Conservation (phyloP, 768 basidiomycete genomes). For the Cystobasidium onofrii region DNA sequence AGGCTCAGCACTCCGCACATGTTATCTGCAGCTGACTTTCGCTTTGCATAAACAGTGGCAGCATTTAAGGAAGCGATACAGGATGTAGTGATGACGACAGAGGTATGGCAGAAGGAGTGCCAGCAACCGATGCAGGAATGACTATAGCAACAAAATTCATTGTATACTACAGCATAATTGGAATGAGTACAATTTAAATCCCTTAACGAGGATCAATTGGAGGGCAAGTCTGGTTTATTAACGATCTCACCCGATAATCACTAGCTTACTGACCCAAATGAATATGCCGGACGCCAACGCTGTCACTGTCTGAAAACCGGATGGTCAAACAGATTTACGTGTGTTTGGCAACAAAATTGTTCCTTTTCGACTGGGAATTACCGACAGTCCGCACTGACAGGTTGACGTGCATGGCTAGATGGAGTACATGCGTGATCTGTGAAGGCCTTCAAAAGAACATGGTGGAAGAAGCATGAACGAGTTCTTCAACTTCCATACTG, state of each 20-base stretch:
- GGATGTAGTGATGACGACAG: conserved; percentile 1
- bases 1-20: neutral
- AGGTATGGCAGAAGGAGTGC: conserved; percentile 24
- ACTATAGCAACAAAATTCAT: too few relatives aligned
- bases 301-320: too few relatives aligned
- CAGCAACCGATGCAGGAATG: neutral
- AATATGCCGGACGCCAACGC: too few relatives aligned
- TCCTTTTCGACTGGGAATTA: too few relatives aligned
- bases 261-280: too few relatives aligned
- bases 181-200: conserved; percentile 52
- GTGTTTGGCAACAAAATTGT: too few relatives aligned
- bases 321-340: too few relatives aligned
- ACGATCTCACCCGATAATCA: too few relatives aligned
- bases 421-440: conserved; percentile 45
- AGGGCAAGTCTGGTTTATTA: conserved; percentile 52
- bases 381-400: conserved; percentile 43
- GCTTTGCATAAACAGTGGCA: neutral
- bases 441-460: too few relatives aligned
- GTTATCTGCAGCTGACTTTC: neutral
- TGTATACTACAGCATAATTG: too few relatives aligned
- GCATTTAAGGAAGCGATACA: conserved; percentile 20
- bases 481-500: neutral
- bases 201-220: conserved; percentile 51
- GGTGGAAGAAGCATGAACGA: neutral
- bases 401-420: conserved; percentile 44